Evolutionary conservation across 495 filamentous ascomycete genomes (phyloP).

Genomic region (Xylaria cubensis): DNA sequence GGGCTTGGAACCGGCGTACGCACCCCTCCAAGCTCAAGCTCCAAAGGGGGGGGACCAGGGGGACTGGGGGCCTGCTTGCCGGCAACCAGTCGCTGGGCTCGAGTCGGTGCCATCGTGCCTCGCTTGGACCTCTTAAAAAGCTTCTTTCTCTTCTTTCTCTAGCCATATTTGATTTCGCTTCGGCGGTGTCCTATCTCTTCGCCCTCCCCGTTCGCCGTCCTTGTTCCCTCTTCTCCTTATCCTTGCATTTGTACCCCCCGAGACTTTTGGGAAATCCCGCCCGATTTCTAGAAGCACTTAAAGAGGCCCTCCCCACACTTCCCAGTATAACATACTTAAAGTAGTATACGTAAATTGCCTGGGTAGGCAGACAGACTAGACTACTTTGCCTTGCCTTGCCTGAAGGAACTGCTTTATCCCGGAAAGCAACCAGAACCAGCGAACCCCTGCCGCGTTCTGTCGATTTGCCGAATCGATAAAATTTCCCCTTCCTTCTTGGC

Average conservation of each 20-base stretch:
- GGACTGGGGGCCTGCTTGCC: conserved; percentile 11
- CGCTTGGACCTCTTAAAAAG: conserved; percentile 26
- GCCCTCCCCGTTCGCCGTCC: conserved; percentile 18
- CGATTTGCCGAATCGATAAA: conserved; percentile 26
- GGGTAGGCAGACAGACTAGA: conserved; percentile 2
- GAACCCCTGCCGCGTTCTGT: conserved; percentile 19
- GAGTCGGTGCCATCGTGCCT: conserved; percentile 21
- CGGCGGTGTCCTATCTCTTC: conserved; percentile 14
- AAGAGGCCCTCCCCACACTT: conserved; percentile 24
- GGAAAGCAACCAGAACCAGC: conserved; percentile 9
- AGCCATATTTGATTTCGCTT: conserved; percentile 24
- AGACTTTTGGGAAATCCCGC: conserved; percentile 16
- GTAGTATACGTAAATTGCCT: background rate
- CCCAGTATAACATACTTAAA: background rate
- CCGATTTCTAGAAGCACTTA: conserved; percentile 21
- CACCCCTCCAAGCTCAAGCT: conserved; percentile 12
- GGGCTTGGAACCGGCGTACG: conserved; percentile 21
- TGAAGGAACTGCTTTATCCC: conserved; percentile 11
- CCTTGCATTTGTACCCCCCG: conserved; percentile 18
- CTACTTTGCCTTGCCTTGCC: background rate
- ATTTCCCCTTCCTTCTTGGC: conserved; percentile 21
- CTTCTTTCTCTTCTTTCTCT: conserved; percentile 21
- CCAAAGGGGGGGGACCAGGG: background rate
- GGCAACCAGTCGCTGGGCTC: conserved; percentile 18
- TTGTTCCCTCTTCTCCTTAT: conserved; percentile 23